Percentiles rank a stretch among this genome's conserved stretches.
Evolutionary conservation across 371 early-diverging fungal genomes (phyloP).

Genomic region (Mucor saturninus): DNA sequence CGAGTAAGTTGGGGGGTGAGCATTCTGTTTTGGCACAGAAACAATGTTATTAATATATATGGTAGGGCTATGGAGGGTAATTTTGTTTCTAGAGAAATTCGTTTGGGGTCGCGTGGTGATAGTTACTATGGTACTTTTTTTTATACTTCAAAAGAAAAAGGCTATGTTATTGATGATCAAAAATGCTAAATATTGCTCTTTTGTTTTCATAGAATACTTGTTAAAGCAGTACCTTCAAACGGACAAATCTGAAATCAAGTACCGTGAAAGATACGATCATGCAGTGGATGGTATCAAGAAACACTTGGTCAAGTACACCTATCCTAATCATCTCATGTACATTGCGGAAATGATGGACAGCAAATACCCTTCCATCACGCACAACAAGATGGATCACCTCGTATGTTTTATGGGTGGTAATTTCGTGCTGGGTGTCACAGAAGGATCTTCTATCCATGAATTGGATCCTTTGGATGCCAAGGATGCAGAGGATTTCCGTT

Average conservation of each 20-base stretch:
- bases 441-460: slow-evolving; percentile 51
- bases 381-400: slow-evolving; percentile 90
- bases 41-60: no score
- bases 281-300: slow-evolving; percentile 75
- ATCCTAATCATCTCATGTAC: slow-evolving; percentile 65
- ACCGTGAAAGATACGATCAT: slow-evolving; percentile 72
- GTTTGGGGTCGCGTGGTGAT: slow-evolving; percentile 86
- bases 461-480: slow-evolving; percentile 20
- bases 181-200: not conserved
- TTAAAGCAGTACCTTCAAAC: slow-evolving; percentile 88
- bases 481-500: slow-evolving; percentile 62
- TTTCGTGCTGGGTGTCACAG: slow-evolving; percentile 79
- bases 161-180: slow-evolving; percentile 1
- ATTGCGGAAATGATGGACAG: slow-evolving; percentile 68
- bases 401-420: slow-evolving; percentile 92
- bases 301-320: slow-evolving; percentile 67
- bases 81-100: slow-evolving; percentile 59
- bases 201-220: slow-evolving; percentile 72
- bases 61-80: slow-evolving; percentile 23
- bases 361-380: slow-evolving; percentile 37
- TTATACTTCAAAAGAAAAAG: no score
- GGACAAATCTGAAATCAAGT: slow-evolving; percentile 62
- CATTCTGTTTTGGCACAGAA: no score
- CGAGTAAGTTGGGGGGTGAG: not conserved
- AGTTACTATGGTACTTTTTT: slow-evolving; percentile 79